phyloP scores from a whole-genome alignment of 1,284 basidiomycete genomes.

The Boletus mariae region DNA sequence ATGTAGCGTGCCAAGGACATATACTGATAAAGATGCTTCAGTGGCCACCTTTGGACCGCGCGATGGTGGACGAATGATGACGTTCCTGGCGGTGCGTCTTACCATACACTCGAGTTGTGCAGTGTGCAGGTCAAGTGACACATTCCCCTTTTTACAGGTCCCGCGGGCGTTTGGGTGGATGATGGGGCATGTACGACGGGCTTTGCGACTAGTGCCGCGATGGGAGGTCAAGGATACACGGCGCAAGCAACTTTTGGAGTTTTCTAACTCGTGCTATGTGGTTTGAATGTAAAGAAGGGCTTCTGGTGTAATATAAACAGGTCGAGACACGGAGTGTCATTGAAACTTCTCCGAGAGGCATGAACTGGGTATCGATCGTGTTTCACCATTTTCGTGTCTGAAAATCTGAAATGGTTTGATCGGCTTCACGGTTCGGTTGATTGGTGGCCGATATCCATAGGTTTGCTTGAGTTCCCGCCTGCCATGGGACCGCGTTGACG shows the following conservation, averaged over 20 bases:
- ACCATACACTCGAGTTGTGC: not conserved
- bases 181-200: constrained; percentile 12
- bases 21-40: constrained; percentile 7
- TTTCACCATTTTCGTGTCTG: too few relatives aligned
- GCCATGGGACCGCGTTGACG: too few relatives aligned
- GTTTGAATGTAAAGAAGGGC: not conserved
- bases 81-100: constrained; percentile 19
- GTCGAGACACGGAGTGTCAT: not conserved
- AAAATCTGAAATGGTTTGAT: too few relatives aligned
- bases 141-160: not conserved
- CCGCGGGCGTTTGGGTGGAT: constrained; percentile 1
- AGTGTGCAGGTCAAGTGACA: not conserved
- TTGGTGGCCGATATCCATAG: too few relatives aligned
- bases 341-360: not conserved
- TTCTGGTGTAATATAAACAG: not conserved
- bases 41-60: constrained; percentile 24
- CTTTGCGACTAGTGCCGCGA: constrained; percentile 3
- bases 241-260: constrained; percentile 12
- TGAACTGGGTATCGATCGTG: not conserved
- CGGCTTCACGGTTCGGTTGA: too few relatives aligned
- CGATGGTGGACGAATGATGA: constrained; percentile 20
- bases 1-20: not conserved
- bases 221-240: not conserved
- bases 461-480: too few relatives aligned
- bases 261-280: not conserved